Conservation (phyloP, 306 rosid species). For the Phaseolus lunatus region DNA sequence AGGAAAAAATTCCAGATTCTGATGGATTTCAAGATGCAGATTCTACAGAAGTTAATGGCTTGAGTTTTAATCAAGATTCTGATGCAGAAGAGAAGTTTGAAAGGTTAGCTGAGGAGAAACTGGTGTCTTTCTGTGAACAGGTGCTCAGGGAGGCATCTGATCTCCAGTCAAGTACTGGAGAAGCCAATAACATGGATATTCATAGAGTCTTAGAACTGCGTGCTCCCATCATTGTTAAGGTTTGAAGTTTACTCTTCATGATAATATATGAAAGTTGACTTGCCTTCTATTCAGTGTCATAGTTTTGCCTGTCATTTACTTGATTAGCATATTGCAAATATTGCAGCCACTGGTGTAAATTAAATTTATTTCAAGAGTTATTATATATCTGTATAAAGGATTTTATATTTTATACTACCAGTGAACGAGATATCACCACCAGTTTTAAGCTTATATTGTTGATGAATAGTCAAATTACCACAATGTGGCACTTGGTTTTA, state of each 20-base stretch:
- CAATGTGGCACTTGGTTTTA: constrained; percentile 6
- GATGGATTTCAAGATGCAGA: constrained; percentile 50
- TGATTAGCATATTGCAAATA: constrained; percentile 21
- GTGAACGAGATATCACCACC: neutral
- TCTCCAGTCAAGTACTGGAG: constrained; percentile 83
- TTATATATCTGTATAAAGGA: neutral
- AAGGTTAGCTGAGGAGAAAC: constrained; percentile 86
- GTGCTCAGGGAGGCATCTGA: constrained; percentile 97
- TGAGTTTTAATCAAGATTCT: constrained; percentile 49
- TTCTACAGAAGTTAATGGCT: constrained; percentile 48
- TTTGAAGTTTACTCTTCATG: constrained; percentile 41
- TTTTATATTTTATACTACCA: constrained; percentile 3
- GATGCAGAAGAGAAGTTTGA: constrained; percentile 72
- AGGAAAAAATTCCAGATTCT: constrained; percentile 48
- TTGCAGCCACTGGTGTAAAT: constrained; percentile 10
- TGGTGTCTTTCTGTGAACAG: constrained; percentile 90
- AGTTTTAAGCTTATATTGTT: constrained; percentile 10
- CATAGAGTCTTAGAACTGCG: constrained; percentile 93
- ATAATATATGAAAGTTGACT: constrained; percentile 25
- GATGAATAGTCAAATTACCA: constrained; percentile 11
- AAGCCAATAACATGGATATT: constrained; percentile 81
- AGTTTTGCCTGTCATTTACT: constrained; percentile 20
- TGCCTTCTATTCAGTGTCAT: constrained; percentile 13
- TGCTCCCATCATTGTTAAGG: constrained; percentile 92
- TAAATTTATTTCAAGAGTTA: neutral